A percentile compares a stretch with the other conserved stretches of the same genome.
Conservation (phyloP, 768 basidiomycete genomes). For the Floccularia luteovirens region DNA sequence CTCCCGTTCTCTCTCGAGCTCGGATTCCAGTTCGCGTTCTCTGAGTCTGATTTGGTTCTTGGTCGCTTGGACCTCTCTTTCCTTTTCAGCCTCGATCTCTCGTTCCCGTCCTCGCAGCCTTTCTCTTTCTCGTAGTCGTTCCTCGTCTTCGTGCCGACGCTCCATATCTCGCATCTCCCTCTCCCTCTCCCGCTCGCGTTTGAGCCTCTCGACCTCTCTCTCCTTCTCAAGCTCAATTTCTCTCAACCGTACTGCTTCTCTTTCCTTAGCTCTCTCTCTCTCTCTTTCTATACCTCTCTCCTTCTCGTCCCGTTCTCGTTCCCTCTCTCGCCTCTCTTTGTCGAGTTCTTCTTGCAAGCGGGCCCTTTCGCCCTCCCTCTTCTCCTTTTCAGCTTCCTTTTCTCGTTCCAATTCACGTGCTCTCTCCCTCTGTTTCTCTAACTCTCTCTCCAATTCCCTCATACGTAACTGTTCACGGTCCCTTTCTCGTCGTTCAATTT, state of each 20-base stretch:
- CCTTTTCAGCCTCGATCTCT: conserved; percentile 3
- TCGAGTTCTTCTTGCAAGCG: no score
- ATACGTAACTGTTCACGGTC: conserved; percentile 12
- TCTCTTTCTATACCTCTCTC: conserved; percentile 2
- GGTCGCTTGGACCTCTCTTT: conserved; percentile 3
- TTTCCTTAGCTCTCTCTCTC: conserved; percentile 4
- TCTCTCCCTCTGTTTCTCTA: conserved; percentile 13
- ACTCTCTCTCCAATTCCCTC: conserved; percentile 11
- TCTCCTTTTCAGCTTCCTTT: no score
- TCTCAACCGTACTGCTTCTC: conserved; percentile 1
- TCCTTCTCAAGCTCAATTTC: conserved; percentile 5
- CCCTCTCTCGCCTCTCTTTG: neutral
- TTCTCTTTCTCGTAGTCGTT: conserved; percentile 1
- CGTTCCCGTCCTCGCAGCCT: no score
- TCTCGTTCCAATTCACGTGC: conserved; percentile 11
- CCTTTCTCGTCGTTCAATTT: conserved; percentile 11
- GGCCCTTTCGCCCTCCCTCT: neutral
- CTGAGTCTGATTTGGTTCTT: no score
- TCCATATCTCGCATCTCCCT: conserved; percentile 2
- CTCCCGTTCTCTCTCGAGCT: conserved; percentile 6
- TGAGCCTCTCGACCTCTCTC: conserved; percentile 6
- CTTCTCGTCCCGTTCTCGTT: conserved; percentile 5
- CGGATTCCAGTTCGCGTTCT: neutral
- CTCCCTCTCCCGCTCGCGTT: conserved; percentile 3
- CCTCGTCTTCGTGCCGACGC: neutral